Base-by-base conservation (phyloP, 2,329 filamentous ascomycete genomes). In the Colletotrichum sp. region DNA sequence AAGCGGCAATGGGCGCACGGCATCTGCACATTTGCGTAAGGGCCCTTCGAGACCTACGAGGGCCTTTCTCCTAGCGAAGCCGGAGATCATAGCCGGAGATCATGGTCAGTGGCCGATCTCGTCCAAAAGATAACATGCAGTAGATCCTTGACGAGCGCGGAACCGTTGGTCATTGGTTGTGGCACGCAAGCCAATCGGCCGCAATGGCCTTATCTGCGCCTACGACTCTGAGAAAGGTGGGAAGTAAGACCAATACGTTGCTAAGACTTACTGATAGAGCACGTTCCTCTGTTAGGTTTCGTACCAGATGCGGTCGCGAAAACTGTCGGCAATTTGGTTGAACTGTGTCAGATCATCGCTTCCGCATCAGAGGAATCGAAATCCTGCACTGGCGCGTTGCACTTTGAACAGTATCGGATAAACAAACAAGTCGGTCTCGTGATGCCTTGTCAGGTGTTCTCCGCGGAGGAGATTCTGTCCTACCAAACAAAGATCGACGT, bases 341-440 rank as follows among this genome's bases (percentile, higher is more conserved):
- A 38, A 36, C 34, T 0, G 15, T 18, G 38, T 6, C 38, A 43
- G 38, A 43, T n/a, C 38, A 5, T 43, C 18, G 8, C 15, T 5
- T 38, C 9, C 31, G 11, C 11, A 11, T 33, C 31, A 33, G 4
- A 11, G 3, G 31, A 11, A 11, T 33, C 31, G 11, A 33, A 38
- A 43, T 43, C 38, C 18, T n/a, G 38, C 18, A n/a, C 18, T 43
- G 9, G 9, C 18, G 1, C 1, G 3, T 38, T 18, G 9, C 16
- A 18, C 4, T 2, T 38, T 38, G 7, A 18, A 18, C 8, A 9
- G 7, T 8, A 38, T 18, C 36, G 7, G 8, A 38, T 43, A 18
- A 43, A n/a, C 18, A 43, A 11, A 3, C 18, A 1, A 3, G n/a
- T 43, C 16, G 0, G 1, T 11, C 8, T 11, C 8, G 8, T 2